These are phyloP conservation scores for Excoecaria agallocha DNA, from an alignment of 345 rosid genomes.

Conservation along the genomic window DNA sequence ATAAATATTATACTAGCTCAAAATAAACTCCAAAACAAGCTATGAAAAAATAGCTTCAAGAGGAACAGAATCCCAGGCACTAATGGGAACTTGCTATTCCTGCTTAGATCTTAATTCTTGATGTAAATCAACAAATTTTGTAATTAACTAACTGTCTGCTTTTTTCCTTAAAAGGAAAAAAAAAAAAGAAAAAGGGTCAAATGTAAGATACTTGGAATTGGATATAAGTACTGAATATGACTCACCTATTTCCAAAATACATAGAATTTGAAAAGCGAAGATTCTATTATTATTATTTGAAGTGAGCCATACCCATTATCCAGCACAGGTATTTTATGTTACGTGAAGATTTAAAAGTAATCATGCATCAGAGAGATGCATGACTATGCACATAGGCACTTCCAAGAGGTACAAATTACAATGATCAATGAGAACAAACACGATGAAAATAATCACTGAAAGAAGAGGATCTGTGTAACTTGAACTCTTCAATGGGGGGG, in stretches of 20 bases:
- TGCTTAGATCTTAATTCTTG: background rate
- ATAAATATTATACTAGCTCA: too few species aligned
- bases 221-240: too few species aligned
- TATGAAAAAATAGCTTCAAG: too few species aligned
- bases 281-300: background rate
- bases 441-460: background rate
- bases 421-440: background rate
- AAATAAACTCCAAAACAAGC: too few species aligned
- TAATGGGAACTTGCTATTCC: background rate
- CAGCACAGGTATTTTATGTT: background rate
- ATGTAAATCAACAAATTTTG: background rate
- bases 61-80: too few species aligned
- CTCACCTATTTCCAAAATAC: background rate
- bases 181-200: too few species aligned
- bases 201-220: too few species aligned
- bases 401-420: background rate
- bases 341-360: background rate
- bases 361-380: background rate
- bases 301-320: background rate
- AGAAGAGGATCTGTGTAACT: background rate
- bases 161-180: too few species aligned
- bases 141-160: too few species aligned
- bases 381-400: background rate
- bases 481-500: background rate
- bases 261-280: background rate